Evolutionary conservation across 2,329 filamentous ascomycete genomes (phyloP), one percentile per base, ranked within the genome.

Genomic region (Fusarium cyanostomum): DNA sequence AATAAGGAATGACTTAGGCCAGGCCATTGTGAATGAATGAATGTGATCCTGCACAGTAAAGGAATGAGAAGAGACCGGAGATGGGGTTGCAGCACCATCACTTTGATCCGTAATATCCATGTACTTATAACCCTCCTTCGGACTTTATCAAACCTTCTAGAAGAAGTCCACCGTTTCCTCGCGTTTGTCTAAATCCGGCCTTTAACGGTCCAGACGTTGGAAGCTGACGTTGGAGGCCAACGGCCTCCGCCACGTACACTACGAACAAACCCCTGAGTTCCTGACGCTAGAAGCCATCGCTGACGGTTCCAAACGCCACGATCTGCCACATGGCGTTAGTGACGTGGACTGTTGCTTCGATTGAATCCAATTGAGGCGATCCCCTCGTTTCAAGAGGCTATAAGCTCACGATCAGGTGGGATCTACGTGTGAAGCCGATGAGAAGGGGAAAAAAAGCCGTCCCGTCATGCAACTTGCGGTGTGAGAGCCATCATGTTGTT

Each of bases 321-420:
- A 63, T 66, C 52, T 49, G 11, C 26, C 16, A 16, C 31, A 63
- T 65, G 62, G 62, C 62, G 62, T 62, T 27, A 65, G 35, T 28
- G 16, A 21, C 52, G 34, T 41, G 15, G 66, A 48, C 57, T 42
- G 44, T 63, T 54, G 28, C 15, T 45, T 24, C 43, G 39, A 24
- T n/a, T n/a, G 34, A 38, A 5, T 7, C n/a, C 10, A 11, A 15
- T 28, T 27, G 13, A 26, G 27, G 34, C 12, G 24, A 31, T 33
- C 24, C 18, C 43, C 38, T 46, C 46, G 34, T 28, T 21, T 24
- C 43, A 51, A 26, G 51, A 48, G 58, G 45, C 42, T 53, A 13
- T 35, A 58, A 28, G 27, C 61, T 64, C 15, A 8, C 21, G 21
- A 21, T 8, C 1, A 9, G 8, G 11, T 16, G 37, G 28, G 13